These are phyloP conservation scores for Mortierella sp. DNA, from an alignment of 371 early-diverging fungal species.

Conservation along the genomic window DNA sequence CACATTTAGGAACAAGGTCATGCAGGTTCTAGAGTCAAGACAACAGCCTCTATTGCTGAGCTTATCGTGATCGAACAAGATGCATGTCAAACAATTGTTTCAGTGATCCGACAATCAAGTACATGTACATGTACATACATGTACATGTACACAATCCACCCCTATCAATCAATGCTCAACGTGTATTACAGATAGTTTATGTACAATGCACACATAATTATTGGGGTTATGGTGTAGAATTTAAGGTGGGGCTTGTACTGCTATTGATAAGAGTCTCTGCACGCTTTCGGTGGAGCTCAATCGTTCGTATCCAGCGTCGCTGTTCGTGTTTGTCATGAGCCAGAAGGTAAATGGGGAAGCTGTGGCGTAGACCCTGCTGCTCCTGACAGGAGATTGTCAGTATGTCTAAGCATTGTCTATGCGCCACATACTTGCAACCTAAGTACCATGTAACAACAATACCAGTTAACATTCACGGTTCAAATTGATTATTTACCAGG, in stretches of 20 bases:
- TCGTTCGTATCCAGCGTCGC: conserved; percentile 48
- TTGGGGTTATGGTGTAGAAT: neutral
- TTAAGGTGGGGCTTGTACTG: neutral
- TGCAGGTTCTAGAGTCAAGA: no score
- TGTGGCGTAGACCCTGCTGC: conserved; percentile 53
- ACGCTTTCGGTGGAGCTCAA: conserved; percentile 50
- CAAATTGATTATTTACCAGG: neutral
- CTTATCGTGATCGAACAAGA: no score
- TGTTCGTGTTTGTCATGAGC: conserved; percentile 57
- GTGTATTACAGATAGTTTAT: neutral
- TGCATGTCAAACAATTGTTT: no score
- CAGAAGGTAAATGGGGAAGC: conserved; percentile 46
- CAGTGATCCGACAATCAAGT: no score
- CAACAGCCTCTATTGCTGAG: no score
- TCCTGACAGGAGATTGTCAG: conserved; percentile 54
- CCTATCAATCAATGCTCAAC: neutral
- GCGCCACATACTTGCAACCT: conserved; percentile 56
- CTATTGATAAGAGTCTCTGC: conserved; percentile 21
- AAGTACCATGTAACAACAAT: neutral
- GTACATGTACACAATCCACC: no score
- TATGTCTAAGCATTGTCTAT: conserved; percentile 49
- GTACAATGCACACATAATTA: neutral
- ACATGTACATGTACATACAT: no score
- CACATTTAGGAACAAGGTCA: no score
- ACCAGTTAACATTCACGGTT: neutral